A percentile compares a stretch with the other conserved stretches of the same genome.
Conservation (phyloP, 163 green algal species). For the Trebouxia gelatinosa region DNA sequence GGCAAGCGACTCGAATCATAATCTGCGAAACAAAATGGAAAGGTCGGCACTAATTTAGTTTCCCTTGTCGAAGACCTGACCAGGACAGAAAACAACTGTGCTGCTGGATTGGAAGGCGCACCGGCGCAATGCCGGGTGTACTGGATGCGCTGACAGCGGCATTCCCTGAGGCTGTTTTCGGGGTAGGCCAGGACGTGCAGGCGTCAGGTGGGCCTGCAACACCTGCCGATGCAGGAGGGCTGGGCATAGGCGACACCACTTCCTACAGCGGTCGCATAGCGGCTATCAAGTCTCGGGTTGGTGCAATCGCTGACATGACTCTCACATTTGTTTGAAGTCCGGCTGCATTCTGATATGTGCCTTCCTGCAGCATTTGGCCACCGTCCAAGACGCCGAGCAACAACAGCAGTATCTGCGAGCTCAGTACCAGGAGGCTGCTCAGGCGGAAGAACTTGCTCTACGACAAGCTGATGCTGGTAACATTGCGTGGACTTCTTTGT, state of each 20-base stretch:
- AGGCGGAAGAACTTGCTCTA: not conserved
- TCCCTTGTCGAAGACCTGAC: too few species aligned
- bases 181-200: too few species aligned
- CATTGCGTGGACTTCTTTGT: not conserved
- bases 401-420: slow-evolving; percentile 6
- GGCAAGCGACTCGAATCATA: too few species aligned
- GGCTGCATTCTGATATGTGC: not conserved
- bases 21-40: too few species aligned
- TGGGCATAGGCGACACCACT: not conserved
- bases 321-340: not conserved
- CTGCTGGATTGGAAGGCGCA: too few species aligned
- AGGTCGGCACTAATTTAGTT: too few species aligned
- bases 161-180: not conserved
- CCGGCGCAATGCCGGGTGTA: not conserved
- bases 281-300: not conserved
- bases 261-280: not conserved
- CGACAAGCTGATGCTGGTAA: slow-evolving; percentile 11
- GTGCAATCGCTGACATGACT: not conserved
- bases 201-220: not conserved
- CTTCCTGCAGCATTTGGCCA: not conserved
- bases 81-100: too few species aligned
- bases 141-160: not conserved
- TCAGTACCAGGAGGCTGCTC: not conserved
- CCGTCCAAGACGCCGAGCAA: not conserved
- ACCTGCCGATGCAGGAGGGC: not conserved